Evolutionary conservation across 768 basidiomycete species (phyloP).

Genomic region (Lepiota subincarnata): DNA sequence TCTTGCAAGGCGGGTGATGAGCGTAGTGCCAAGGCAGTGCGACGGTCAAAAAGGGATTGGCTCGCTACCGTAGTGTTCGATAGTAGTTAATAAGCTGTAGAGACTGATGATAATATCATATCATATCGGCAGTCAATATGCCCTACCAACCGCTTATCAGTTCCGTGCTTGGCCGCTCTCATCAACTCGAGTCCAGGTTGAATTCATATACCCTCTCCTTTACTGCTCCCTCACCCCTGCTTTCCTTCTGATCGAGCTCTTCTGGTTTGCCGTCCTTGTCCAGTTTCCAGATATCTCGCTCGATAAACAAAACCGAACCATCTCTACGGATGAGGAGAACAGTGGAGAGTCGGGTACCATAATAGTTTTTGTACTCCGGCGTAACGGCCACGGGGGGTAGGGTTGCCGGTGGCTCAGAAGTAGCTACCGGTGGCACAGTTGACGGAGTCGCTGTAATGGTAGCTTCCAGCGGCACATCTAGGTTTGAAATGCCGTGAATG

Average conservation of each 20-base stretch:
- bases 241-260: constrained; percentile 2
- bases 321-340: constrained; percentile 60
- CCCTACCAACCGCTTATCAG: too few species aligned
- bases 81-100: too few species aligned
- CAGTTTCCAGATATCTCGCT: constrained; percentile 65
- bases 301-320: constrained; percentile 62
- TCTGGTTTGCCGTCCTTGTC: constrained; percentile 32
- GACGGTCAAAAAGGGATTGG: too few species aligned
- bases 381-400: constrained; percentile 12
- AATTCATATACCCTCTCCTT: constrained; percentile 53
- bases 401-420: constrained; percentile 9
- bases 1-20: neutral
- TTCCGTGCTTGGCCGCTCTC: too few species aligned
- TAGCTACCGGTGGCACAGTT: neutral
- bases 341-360: constrained; percentile 73
- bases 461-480: neutral
- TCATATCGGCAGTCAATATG: too few species aligned
- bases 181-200: constrained; percentile 22
- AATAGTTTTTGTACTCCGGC: constrained; percentile 25
- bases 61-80: too few species aligned
- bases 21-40: neutral
- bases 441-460: neutral
- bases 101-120: too few species aligned
- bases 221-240: constrained; percentile 8
- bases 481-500: neutral